Conservation (phyloP, 1,284 basidiomycete species). For the Sphaerobolus stellatus region DNA sequence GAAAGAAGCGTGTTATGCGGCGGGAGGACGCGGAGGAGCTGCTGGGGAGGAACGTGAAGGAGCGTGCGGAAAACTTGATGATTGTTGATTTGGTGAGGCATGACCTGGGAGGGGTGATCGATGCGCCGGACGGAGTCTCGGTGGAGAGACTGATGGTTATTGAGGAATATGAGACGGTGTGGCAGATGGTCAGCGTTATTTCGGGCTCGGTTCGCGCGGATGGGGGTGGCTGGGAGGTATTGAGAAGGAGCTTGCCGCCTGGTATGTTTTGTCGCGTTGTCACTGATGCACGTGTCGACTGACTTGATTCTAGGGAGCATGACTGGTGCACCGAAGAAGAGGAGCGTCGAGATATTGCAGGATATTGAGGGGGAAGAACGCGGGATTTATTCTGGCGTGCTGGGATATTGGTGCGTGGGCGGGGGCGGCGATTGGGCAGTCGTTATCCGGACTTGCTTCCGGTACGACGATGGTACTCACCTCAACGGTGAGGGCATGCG, state of each 20-base stretch:
- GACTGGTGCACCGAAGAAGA: conserved; percentile 96
- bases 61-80: conserved; percentile 98
- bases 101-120: conserved; percentile 78
- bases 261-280: conserved; percentile 47
- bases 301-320: conserved; percentile 71
- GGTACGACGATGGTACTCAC: conserved; percentile 46
- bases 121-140: conserved; percentile 62
- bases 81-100: conserved; percentile 97
- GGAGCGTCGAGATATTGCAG: conserved; percentile 89
- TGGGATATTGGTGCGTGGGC: conserved; percentile 90
- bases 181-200: conserved; percentile 95
- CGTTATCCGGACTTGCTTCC: conserved; percentile 92
- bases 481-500: conserved; percentile 25
- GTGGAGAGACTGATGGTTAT: conserved; percentile 87
- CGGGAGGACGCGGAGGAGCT: conserved; percentile 62
- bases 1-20: neutral
- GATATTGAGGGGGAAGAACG: conserved; percentile 72
- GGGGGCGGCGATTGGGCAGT: conserved; percentile 93
- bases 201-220: conserved; percentile 51
- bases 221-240: conserved; percentile 67
- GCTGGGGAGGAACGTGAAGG: conserved; percentile 79
- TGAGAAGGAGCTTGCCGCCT: conserved; percentile 82
- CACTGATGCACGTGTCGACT: conserved; percentile 6
- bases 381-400: conserved; percentile 89
- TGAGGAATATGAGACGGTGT: conserved; percentile 93